Evolutionary conservation across 2,329 filamentous ascomycete species (phyloP), one percentile per base, ranked within the genome.

Genomic region (Gaeumannomyces tritici): DNA sequence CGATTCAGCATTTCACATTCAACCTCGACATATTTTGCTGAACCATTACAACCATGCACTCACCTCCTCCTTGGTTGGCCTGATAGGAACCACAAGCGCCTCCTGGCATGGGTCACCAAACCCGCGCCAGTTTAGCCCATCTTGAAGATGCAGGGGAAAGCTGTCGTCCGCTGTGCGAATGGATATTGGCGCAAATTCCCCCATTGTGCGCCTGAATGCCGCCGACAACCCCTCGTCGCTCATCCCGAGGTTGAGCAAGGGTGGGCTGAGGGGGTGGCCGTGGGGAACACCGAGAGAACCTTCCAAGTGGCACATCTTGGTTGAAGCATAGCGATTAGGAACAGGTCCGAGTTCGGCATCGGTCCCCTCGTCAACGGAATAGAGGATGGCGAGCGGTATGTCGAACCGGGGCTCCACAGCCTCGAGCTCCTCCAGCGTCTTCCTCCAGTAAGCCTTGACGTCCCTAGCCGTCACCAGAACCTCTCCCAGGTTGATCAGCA

Each of bases 21-120:
- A 0, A 92, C 89, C 65, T 86, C 81, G 18, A 96, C 11, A 98
- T 80, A 33, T n/a, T n/a, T n/a, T n/a, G n/a, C n/a, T n/a, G n/a
- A n/a, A n/a, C n/a, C n/a, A n/a, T n/a, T n/a, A n/a, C n/a, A 9
- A 21, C 21, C n/a, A 21, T 24, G 42, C 42, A 51, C n/a, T 51
- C 42, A 51, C 42, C 62, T 90, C 87, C 31, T 78, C 86, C 3
- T 85, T 89, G 0, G 87, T 81, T 6, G 79, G 86, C 62, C 88
- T 85, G 55, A 91, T 87, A 0, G 89, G 88, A 65, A 85, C 85
- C 21, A 91, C 81, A 4, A 90, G 84, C 24, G 87, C 85, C 11
- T 85, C 79, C n/a, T 81, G 78, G 63, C 86, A 88, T 6, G 83
- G 75, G 66, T 89, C 84, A 15, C 83, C 82, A 68, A 89, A 89